Conservation (phyloP, 352 stramenopile genomes). For the Phytophthora europaea region DNA sequence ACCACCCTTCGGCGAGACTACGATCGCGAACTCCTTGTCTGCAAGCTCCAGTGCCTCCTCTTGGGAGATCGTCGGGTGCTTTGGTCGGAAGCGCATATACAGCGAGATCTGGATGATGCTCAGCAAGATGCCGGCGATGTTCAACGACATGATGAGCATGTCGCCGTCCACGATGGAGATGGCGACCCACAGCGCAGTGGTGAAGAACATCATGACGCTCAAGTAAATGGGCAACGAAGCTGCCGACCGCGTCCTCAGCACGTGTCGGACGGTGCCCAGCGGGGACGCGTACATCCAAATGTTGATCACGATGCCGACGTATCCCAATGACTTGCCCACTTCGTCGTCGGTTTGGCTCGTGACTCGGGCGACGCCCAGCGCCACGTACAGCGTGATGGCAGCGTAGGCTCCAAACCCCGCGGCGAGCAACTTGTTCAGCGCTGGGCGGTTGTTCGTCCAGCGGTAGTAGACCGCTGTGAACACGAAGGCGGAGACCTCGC, state of each 20-base stretch:
- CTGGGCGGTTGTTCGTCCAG: slow-evolving; percentile 21
- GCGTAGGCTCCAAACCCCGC: slow-evolving; percentile 17
- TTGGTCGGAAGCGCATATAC: slow-evolving; percentile 33
- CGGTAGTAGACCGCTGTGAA: slow-evolving; percentile 38
- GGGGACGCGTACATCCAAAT: slow-evolving; percentile 45
- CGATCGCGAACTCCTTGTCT: slow-evolving; percentile 28
- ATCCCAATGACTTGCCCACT: slow-evolving; percentile 41
- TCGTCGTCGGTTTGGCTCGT: slow-evolving; percentile 44
- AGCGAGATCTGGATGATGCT: slow-evolving; percentile 40
- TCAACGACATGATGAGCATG: slow-evolving; percentile 44
- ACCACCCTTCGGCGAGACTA: slow-evolving; percentile 28
- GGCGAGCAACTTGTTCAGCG: slow-evolving; percentile 19
- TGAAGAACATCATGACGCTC: slow-evolving; percentile 36
- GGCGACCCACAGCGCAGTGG: slow-evolving; percentile 32
- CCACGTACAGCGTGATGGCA: slow-evolving; percentile 43
- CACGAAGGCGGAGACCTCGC: slow-evolving; percentile 23
- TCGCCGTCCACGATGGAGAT: slow-evolving; percentile 34
- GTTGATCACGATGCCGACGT: slow-evolving; percentile 38
- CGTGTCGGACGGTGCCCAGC: slow-evolving; percentile 32
- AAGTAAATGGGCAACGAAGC: slow-evolving; percentile 42
- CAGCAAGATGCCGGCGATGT: slow-evolving; percentile 33
- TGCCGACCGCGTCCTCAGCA: slow-evolving; percentile 27
- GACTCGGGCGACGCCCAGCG: slow-evolving; percentile 37
- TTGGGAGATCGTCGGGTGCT: slow-evolving; percentile 3
- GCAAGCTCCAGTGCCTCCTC: slow-evolving; percentile 25